phyloP scores from a whole-genome alignment of 2,329 filamentous ascomycete genomes.

The Exserohilum rostratum region DNA sequence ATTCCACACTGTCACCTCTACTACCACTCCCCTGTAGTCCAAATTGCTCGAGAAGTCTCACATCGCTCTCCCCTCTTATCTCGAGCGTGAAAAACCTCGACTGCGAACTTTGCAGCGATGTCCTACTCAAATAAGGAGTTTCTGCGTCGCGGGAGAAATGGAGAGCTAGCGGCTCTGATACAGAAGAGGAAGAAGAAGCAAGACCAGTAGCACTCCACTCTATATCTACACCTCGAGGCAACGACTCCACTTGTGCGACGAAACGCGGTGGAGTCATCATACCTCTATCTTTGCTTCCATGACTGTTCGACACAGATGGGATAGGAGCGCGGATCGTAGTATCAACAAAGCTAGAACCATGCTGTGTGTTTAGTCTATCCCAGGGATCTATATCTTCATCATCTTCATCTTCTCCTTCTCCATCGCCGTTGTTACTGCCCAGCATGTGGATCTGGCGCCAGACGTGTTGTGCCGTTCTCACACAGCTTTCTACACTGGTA shows the following conservation, averaged over 20 bases:
- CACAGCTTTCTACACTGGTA: slow-evolving; percentile 24
- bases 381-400: slow-evolving; percentile 67
- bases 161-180: too few species aligned
- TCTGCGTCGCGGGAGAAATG: not conserved
- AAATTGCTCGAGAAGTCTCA: slow-evolving; percentile 6
- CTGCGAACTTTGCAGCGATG: not conserved
- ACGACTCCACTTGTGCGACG: slow-evolving; percentile 73
- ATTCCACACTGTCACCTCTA: not conserved
- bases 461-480: slow-evolving; percentile 47
- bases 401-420: slow-evolving; percentile 52
- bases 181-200: not conserved
- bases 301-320: too few species aligned
- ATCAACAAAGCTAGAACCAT: slow-evolving; percentile 38
- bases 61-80: slow-evolving; percentile 7
- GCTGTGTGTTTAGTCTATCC: slow-evolving; percentile 67
- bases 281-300: too few species aligned
- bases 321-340: slow-evolving; percentile 51
- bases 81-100: slow-evolving; percentile 25
- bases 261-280: slow-evolving; percentile 71
- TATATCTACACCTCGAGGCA: slow-evolving; percentile 75
- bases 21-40: not conserved
- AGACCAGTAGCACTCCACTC: slow-evolving; percentile 84
- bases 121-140: not conserved
- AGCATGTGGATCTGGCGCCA: slow-evolving; percentile 51
- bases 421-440: too few species aligned